Conservation (phyloP, 192 early-diverging fungal genomes). For the Lunasporangiospora selenospora region DNA sequence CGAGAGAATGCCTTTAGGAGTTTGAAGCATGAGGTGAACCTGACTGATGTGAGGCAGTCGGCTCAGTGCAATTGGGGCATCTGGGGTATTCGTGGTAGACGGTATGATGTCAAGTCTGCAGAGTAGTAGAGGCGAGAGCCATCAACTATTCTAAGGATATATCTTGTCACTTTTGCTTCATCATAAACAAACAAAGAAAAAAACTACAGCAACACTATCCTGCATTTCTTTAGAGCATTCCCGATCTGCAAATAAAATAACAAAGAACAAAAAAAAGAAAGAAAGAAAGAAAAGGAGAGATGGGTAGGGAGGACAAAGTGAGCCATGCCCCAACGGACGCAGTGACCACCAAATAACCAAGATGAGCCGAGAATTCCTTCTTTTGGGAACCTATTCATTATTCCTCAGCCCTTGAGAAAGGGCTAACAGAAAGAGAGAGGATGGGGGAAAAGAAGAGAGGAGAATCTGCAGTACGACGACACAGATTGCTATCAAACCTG, state of each 20-base stretch:
- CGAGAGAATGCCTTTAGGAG: constrained; percentile 70
- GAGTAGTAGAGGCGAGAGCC: constrained; percentile 32
- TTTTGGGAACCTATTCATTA: too few species aligned
- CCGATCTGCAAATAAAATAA: neutral
- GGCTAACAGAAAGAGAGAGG: neutral
- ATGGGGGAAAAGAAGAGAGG: neutral
- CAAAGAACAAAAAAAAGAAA: neutral
- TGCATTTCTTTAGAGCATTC: too few species aligned
- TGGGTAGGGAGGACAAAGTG: neutral
- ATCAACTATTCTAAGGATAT: too few species aligned
- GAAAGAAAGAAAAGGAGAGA: neutral
- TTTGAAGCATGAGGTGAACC: constrained; percentile 75
- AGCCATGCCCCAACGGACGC: too few species aligned
- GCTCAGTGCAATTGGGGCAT: constrained; percentile 83
- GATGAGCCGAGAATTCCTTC: too few species aligned
- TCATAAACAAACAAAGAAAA: neutral
- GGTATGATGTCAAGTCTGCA: constrained; percentile 71
- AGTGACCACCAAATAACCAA: too few species aligned
- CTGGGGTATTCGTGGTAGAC: constrained; percentile 80
- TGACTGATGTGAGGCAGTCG: constrained; percentile 72
- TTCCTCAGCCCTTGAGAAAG: too few species aligned
- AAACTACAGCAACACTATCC: too few species aligned
- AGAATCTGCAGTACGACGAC: neutral
- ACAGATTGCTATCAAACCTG: too few species aligned
- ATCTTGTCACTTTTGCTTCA: too few species aligned